These are phyloP conservation scores for Phyllosticta citrichinensis DNA, from an alignment of 2,329 filamentous ascomycete genomes.

Conservation along the genomic window DNA sequence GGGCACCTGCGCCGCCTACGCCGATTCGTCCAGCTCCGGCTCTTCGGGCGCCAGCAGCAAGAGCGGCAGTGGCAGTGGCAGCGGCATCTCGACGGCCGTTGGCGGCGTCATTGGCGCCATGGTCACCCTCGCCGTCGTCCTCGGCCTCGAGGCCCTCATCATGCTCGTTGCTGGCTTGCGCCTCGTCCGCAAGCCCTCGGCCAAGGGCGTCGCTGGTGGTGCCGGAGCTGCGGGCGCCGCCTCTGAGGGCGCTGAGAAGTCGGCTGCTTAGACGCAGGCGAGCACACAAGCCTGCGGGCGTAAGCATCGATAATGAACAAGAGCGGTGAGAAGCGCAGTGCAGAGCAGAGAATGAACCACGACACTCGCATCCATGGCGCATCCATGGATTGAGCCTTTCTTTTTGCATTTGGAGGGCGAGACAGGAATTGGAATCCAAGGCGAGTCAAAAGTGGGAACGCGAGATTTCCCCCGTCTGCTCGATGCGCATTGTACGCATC, in stretches of 20 bases:
- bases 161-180: slow-evolving; percentile 12
- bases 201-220: not conserved
- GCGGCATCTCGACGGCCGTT: slow-evolving; percentile 55
- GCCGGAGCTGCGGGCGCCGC: not conserved
- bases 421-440: not conserved
- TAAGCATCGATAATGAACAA: no score
- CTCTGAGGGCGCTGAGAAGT: not conserved
- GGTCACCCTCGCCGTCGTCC: slow-evolving; percentile 55
- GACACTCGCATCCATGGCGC: not conserved
- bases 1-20: slow-evolving; percentile 50
- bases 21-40: slow-evolving; percentile 16
- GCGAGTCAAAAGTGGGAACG: not conserved
- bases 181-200: slow-evolving; percentile 5
- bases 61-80: slow-evolving; percentile 16
- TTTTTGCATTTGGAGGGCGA: not conserved
- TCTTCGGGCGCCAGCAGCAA: slow-evolving; percentile 8
- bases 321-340: not conserved
- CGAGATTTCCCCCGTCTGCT: not conserved
- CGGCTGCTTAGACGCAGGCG: not conserved
- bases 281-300: not conserved
- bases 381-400: not conserved
- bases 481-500: not conserved
- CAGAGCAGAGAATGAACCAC: not conserved
- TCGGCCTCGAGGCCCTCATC: slow-evolving; percentile 21
- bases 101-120: slow-evolving; percentile 71